phyloP scores from a whole-genome alignment of 495 filamentous ascomycete species.

The Clavariopsis aquatica region DNA sequence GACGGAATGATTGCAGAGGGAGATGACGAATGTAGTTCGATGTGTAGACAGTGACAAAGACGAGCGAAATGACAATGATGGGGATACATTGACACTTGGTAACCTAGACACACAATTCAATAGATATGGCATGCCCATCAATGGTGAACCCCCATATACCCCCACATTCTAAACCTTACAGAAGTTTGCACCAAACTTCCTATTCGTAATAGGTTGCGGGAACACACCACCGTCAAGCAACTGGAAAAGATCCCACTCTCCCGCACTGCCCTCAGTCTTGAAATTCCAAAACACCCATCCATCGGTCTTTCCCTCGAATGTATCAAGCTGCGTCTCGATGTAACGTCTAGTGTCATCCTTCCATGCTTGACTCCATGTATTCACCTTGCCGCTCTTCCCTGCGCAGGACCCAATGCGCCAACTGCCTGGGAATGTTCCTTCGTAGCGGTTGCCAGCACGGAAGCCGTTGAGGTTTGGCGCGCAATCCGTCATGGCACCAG shows the following conservation, averaged over 20 bases:
- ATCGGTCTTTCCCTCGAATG: conserved; percentile 46
- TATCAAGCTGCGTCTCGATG: conserved; percentile 53
- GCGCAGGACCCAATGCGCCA: conserved; percentile 46
- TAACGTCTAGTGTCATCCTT: conserved; percentile 46
- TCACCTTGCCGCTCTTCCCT: conserved; percentile 45
- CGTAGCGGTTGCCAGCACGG: conserved; percentile 65
- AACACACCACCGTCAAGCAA: conserved; percentile 50
- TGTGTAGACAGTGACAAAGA: no score
- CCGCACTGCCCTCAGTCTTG: conserved; percentile 52
- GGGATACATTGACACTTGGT: no score
- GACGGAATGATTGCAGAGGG: no score
- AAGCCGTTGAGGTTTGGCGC: conserved; percentile 69
- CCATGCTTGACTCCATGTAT: conserved; percentile 40
- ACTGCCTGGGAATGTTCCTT: conserved; percentile 48
- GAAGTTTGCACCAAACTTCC: conserved; percentile 33
- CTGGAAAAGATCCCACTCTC: conserved; percentile 53
- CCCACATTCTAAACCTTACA: neutral
- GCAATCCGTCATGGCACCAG: conserved; percentile 70
- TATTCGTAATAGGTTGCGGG: conserved; percentile 33
- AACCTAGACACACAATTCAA: neutral
- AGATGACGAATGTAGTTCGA: no score
- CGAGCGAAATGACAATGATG: no score
- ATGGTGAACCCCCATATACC: neutral
- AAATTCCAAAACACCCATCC: conserved; percentile 58
- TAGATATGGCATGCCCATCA: conserved; percentile 33